Evolutionary conservation across 768 basidiomycete species (phyloP), one percentile per base, ranked within the genome.

Genomic region (Auricularia heimuer): DNA sequence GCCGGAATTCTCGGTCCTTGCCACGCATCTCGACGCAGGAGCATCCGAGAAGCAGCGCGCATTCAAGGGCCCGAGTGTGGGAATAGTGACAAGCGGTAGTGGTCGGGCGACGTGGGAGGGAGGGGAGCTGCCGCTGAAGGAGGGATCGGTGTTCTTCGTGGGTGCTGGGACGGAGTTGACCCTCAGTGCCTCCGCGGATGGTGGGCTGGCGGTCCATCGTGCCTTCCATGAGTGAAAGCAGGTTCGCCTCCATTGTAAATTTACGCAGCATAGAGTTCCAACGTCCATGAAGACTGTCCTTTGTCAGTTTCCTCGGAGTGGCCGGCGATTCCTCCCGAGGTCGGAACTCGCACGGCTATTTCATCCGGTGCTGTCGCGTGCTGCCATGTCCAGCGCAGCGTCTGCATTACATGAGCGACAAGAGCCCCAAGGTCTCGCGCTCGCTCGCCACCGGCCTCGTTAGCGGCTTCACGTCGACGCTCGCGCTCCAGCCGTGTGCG

Each of bases 1-100:
- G 69, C 86, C 87, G 39, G 97, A 98, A 74, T 98, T 99, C 76
- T 87, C 90, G 3, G 94, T 99, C 18, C 79, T 95, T 16, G 82
- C 83, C 36, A 78, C 86, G 6, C 77, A 77, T 45, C 72, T 97
- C 7, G 67, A 70, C 0, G 69, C 72, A 0, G 80, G 78, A 6
- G 76, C 75, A 66, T 72, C 71, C 21, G 87, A 88, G 72, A 61
- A 63, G 10, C 92, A 95, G 69, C 77, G 76, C 11, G 75, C 80
- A 7, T 73, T 98, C 10, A 82, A 83, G 0, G 97, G 96, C 0
- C 97, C 97, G 6, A 95, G 92, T 71, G 81, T 99, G 47, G 78
- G 81, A 11, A 87, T 98, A 65, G 84, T 88, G 16, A 92, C 90
- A 0, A 79, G 81, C 24, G 93, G 94, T 0, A 71, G 70, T 0